Evolutionary conservation across 1,284 basidiomycete species (phyloP).

Genomic region (Inonotus obliquus): DNA sequence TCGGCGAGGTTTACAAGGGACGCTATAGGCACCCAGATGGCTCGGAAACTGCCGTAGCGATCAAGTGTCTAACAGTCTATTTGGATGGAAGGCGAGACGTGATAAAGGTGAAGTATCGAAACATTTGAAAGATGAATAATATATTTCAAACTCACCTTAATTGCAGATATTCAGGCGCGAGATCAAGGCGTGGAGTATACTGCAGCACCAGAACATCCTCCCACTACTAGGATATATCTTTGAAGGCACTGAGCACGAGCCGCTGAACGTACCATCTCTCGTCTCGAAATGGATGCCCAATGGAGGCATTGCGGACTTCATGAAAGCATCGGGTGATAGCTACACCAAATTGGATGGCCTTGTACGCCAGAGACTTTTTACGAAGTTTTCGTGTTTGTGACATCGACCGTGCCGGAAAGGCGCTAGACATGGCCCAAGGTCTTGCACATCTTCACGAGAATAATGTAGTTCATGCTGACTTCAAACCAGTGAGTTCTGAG

Average conservation of each 20-base stretch:
- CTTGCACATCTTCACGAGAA: background rate
- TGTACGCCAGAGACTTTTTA: background rate
- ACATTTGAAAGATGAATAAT: background rate
- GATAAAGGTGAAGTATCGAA: background rate
- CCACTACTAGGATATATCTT: background rate
- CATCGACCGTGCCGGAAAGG: background rate
- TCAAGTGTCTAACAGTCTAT: background rate
- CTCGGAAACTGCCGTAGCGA: background rate
- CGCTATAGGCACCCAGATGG: background rate
- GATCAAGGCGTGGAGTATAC: conserved; percentile 6
- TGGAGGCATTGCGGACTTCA: background rate
- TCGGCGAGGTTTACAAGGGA: background rate
- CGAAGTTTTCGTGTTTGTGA: too few relatives aligned
- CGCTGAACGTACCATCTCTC: background rate
- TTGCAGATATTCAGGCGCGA: conserved; percentile 6
- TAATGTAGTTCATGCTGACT: background rate
- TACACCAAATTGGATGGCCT: background rate
- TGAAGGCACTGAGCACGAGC: background rate
- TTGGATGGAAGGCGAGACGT: background rate
- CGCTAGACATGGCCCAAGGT: background rate
- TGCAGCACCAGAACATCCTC: background rate
- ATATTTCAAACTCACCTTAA: background rate
- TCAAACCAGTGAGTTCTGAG: background rate
- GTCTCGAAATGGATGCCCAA: conserved; percentile 5
- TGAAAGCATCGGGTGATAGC: background rate